Conservation (phyloP, 2,329 filamentous ascomycete genomes). For the Lasiodiplodia hormozganensis region DNA sequence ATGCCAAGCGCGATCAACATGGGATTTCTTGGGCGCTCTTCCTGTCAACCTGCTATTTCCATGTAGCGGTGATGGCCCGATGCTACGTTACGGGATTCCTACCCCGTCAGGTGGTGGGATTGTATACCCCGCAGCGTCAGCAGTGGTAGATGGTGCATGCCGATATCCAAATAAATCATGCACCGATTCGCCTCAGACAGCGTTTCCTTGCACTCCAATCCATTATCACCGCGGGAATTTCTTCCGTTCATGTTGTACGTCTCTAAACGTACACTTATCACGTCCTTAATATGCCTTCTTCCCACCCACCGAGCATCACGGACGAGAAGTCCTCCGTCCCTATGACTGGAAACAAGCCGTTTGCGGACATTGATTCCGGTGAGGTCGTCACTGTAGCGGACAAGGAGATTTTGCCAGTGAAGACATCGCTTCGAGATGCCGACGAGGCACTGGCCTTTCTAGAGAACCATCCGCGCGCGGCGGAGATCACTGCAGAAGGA, state of each 20-base stretch:
- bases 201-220: background rate
- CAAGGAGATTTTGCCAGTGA: background rate
- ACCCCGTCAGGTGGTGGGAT: background rate
- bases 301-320: background rate
- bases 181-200: background rate
- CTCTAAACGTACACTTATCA: background rate
- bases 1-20: constrained; percentile 1
- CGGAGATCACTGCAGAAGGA: constrained; percentile 40
- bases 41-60: background rate
- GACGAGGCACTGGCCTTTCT: constrained; percentile 49
- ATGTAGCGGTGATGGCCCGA: background rate
- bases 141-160: background rate
- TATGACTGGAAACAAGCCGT: background rate
- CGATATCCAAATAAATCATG: background rate
- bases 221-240: background rate
- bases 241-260: background rate
- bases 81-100: constrained; percentile 2
- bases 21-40: background rate
- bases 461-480: constrained; percentile 37
- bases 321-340: constrained; percentile 5
- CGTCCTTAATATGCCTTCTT: background rate
- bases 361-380: background rate
- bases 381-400: background rate
- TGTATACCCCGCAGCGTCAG: background rate
- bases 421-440: constrained; percentile 34